Percentiles rank a stretch among this genome's conserved stretches.
Evolutionary conservation across 1,139 yeast species (phyloP).

Genomic region (Hansenula lynferdii): DNA sequence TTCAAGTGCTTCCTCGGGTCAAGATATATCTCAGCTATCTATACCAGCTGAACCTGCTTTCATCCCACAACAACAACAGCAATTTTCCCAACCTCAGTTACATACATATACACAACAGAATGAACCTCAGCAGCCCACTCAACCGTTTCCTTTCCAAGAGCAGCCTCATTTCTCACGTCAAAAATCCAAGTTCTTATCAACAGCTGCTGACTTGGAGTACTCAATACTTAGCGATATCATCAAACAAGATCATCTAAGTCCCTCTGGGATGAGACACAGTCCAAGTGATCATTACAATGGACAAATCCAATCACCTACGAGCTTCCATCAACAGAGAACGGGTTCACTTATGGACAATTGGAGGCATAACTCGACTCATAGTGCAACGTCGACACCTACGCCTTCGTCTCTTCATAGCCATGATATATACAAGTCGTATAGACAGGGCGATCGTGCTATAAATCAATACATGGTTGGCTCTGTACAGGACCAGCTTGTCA

Average conservation of each 20-base stretch:
- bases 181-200: slow-evolving; percentile 45
- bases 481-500: slow-evolving; percentile 28
- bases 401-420: slow-evolving; percentile 8
- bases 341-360: not conserved
- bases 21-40: not conserved
- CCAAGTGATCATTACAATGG: slow-evolving; percentile 14
- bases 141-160: slow-evolving; percentile 1
- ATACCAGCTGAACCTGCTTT: too few species aligned
- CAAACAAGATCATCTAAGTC: slow-evolving; percentile 38
- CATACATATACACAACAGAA: not conserved
- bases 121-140: slow-evolving; percentile 12
- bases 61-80: too few species aligned
- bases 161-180: not conserved
- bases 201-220: slow-evolving; percentile 79
- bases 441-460: slow-evolving; percentile 30
- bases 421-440: slow-evolving; percentile 19
- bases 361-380: slow-evolving; percentile 7
- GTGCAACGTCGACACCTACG: slow-evolving; percentile 13
- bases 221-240: slow-evolving; percentile 71
- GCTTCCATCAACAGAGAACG: not conserved
- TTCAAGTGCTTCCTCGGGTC: slow-evolving; percentile 1
- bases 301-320: not conserved
- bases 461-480: slow-evolving; percentile 57
- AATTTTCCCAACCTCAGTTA: not conserved
- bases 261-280: slow-evolving; percentile 18